These are phyloP conservation scores for Rosa hybrid DNA, from an alignment of 331 rosid species.

Conservation along the genomic window DNA sequence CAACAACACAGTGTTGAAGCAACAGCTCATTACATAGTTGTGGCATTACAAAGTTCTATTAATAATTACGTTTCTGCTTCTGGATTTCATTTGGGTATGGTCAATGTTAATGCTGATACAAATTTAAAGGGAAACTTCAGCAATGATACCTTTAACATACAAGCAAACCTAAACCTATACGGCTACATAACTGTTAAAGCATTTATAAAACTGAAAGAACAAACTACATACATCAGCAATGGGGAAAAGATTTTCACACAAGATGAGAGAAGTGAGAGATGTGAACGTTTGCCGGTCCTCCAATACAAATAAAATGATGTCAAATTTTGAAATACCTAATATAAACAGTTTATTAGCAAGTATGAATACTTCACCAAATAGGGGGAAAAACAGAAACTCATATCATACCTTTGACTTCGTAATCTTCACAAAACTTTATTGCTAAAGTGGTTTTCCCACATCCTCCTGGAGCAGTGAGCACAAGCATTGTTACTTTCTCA, in stretches of 20 bases:
- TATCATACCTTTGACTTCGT: slow-evolving; percentile 23
- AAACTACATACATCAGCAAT: background rate
- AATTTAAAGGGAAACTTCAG: background rate
- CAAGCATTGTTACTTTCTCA: slow-evolving; percentile 17
- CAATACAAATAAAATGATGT: background rate
- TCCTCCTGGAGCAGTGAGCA: slow-evolving; percentile 62
- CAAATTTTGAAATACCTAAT: background rate
- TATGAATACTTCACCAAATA: background rate
- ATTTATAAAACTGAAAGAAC: background rate
- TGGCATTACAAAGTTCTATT: background rate
- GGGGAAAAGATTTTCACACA: background rate
- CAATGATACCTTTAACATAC: background rate
- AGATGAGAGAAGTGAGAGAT: background rate
- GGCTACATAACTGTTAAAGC: background rate
- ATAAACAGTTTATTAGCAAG: background rate
- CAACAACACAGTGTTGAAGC: background rate
- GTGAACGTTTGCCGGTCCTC: background rate
- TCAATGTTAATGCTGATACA: too few species aligned
- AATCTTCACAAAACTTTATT: slow-evolving; percentile 19
- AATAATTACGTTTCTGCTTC: background rate
- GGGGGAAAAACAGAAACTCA: background rate
- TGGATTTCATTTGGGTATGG: background rate
- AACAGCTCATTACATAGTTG: background rate
- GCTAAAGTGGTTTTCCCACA: slow-evolving; percentile 51
- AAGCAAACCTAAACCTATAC: too few species aligned